Percentiles rank a stretch among this genome's conserved stretches.
phyloP scores from a whole-genome alignment of 2,329 filamentous ascomycete genomes.

The Colletotrichum endophyticum region DNA sequence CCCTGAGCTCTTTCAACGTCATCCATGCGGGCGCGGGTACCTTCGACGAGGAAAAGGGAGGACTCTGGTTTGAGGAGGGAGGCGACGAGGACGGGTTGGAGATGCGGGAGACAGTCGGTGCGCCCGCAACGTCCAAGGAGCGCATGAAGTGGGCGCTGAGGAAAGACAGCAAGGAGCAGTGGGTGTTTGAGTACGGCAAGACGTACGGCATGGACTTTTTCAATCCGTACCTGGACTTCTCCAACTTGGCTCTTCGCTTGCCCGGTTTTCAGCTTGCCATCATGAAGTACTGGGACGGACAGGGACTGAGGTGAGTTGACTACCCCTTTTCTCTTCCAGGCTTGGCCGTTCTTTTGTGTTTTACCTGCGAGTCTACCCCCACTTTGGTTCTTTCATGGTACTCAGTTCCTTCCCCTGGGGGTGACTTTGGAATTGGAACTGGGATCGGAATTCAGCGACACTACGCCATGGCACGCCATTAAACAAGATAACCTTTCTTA shows the following conservation, averaged over 20 bases:
- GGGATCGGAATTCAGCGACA: not conserved
- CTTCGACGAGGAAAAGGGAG: conserved; percentile 52
- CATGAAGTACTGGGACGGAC: conserved; percentile 81
- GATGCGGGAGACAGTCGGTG: conserved; percentile 48
- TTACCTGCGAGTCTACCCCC: not conserved
- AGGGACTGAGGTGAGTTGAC: conserved; percentile 70
- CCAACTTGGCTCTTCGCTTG: conserved; percentile 71
- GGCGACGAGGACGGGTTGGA: conserved; percentile 61
- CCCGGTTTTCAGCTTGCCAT: conserved; percentile 77
- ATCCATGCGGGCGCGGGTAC: conserved; percentile 67
- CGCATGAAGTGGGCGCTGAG: conserved; percentile 66
- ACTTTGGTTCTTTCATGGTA: not conserved
- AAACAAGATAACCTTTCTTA: not conserved
- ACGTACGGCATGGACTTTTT: conserved; percentile 73
- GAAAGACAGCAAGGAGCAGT: conserved; percentile 52
- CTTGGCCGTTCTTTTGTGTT: not conserved
- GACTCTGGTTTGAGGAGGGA: conserved; percentile 68
- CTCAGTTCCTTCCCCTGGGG: not conserved
- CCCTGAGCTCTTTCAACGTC: conserved; percentile 80
- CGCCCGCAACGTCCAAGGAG: conserved; percentile 56
- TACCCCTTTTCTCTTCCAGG: conserved; percentile 1
- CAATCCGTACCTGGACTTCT: conserved; percentile 90
- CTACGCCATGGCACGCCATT: not conserved
- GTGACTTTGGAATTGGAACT: not conserved
- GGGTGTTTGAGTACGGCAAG: conserved; percentile 59